These are phyloP conservation scores for Phytophthora pseudosyringae DNA, from an alignment of 352 stramenopile genomes.

Conservation along the genomic window DNA sequence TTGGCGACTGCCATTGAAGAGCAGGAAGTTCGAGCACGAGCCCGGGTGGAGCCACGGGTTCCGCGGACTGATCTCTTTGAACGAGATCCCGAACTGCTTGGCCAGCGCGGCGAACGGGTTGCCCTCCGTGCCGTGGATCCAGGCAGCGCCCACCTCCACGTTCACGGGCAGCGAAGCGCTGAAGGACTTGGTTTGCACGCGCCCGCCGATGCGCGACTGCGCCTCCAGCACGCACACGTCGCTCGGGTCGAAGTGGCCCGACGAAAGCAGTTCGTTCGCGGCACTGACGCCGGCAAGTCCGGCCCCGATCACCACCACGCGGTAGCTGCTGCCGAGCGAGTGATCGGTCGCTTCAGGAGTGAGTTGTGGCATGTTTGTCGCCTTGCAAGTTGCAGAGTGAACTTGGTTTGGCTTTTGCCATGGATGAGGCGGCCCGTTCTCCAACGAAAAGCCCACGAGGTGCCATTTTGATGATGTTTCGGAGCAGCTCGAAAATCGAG, in stretches of 20 bases:
- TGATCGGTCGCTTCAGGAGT: conserved; percentile 17
- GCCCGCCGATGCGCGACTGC: conserved; percentile 54
- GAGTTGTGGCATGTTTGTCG: conserved; percentile 28
- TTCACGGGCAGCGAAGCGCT: conserved; percentile 48
- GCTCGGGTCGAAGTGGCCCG: conserved; percentile 34
- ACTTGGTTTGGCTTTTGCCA: background rate
- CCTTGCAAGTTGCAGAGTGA: conserved; percentile 37
- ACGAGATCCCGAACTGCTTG: conserved; percentile 47
- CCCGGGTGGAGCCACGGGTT: conserved; percentile 69
- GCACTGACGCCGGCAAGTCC: conserved; percentile 57
- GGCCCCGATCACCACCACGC: conserved; percentile 58
- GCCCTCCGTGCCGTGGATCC: conserved; percentile 60
- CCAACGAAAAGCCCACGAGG: background rate
- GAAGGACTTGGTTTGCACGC: conserved; percentile 60
- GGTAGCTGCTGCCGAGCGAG: conserved; percentile 27
- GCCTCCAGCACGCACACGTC: conserved; percentile 62
- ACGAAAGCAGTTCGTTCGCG: conserved; percentile 50
- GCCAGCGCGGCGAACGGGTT: conserved; percentile 56
- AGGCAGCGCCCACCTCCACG: conserved; percentile 65
- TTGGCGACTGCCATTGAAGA: conserved; percentile 39
- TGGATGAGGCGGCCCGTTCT: background rate
- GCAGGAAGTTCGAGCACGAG: conserved; percentile 57
- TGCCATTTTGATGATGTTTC: conserved; percentile 33
- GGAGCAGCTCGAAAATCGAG: background rate
- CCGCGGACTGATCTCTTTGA: conserved; percentile 59